Conservation (phyloP, 2,329 filamentous ascomycete species). For the Cercospora sp. region DNA sequence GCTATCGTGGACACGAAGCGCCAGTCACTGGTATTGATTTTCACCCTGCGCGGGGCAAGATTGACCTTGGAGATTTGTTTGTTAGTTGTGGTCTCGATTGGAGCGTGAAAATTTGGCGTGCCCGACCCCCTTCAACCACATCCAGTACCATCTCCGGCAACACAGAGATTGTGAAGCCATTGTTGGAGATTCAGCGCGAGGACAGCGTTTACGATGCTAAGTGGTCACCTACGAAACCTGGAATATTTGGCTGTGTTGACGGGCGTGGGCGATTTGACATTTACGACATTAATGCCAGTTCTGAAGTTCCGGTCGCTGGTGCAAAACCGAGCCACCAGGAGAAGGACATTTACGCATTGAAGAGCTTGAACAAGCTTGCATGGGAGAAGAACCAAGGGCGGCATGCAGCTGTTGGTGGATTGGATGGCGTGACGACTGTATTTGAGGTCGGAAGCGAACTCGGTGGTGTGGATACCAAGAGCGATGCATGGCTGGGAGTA, state of each 20-base stretch:
- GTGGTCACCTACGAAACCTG: slow-evolving; percentile 92
- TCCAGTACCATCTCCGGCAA: slow-evolving; percentile 51
- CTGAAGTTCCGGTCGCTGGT: slow-evolving; percentile 84
- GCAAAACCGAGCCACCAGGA: slow-evolving; percentile 50
- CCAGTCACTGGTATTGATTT: slow-evolving; percentile 97
- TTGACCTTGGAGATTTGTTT: slow-evolving; percentile 92
- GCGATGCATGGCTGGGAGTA: slow-evolving; percentile 89
- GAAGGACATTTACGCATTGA: slow-evolving; percentile 47
- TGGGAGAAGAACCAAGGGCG: slow-evolving; percentile 92
- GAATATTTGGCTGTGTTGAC: slow-evolving; percentile 92
- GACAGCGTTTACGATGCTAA: slow-evolving; percentile 95
- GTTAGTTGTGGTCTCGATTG: slow-evolving; percentile 92
- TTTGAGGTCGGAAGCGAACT: slow-evolving; percentile 86
- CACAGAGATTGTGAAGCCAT: slow-evolving; percentile 52
- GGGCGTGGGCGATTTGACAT: slow-evolving; percentile 89
- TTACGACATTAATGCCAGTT: slow-evolving; percentile 91
- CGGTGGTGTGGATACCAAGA: slow-evolving; percentile 77
- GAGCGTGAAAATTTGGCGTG: slow-evolving; percentile 96
- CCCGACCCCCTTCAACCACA: slow-evolving; percentile 75
- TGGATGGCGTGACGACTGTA: slow-evolving; percentile 85
- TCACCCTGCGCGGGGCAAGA: slow-evolving; percentile 85
- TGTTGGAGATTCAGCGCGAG: slow-evolving; percentile 89
- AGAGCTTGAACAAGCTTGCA: slow-evolving; percentile 88
- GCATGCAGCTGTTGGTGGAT: slow-evolving; percentile 82
- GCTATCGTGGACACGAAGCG: slow-evolving; percentile 85